Conservation (phyloP, 2,329 filamentous ascomycete species). For the Penicillium sp. region DNA sequence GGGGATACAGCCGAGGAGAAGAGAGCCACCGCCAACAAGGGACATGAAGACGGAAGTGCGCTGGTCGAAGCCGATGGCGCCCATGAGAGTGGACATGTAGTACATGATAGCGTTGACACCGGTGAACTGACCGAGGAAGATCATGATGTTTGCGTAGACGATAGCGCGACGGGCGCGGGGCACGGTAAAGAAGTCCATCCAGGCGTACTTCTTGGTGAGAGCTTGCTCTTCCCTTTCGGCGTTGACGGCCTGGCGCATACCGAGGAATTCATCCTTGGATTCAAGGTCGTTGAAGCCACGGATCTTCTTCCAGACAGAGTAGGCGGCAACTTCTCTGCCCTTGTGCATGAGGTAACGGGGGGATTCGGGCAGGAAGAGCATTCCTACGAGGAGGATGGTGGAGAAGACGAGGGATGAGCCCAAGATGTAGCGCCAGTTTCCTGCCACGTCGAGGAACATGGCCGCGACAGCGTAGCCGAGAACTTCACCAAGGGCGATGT, state of each 20-base stretch:
- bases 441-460: conserved; percentile 67
- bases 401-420: conserved; percentile 71
- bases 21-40: conserved; percentile 65
- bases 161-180: conserved; percentile 65
- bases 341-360: conserved; percentile 71
- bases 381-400: conserved; percentile 60
- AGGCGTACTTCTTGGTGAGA: conserved; percentile 59
- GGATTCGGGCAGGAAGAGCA: conserved; percentile 69
- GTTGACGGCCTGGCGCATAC: conserved; percentile 65
- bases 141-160: conserved; percentile 68
- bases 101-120: conserved; percentile 71
- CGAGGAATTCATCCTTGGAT: conserved; percentile 66
- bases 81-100: conserved; percentile 68
- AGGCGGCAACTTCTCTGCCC: conserved; percentile 58
- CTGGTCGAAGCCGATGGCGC: conserved; percentile 63
- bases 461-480: conserved; percentile 70
- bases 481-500: conserved; percentile 72
- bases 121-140: conserved; percentile 67
- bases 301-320: conserved; percentile 70
- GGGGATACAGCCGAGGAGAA: conserved; percentile 66
- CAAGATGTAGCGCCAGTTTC: conserved; percentile 72
- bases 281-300: conserved; percentile 59
- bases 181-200: conserved; percentile 72
- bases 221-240: conserved; percentile 56
- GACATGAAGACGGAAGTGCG: conserved; percentile 70